Evolutionary conservation across 805 yeast species (phyloP).

Genomic region (Teunomyces cretensis): DNA sequence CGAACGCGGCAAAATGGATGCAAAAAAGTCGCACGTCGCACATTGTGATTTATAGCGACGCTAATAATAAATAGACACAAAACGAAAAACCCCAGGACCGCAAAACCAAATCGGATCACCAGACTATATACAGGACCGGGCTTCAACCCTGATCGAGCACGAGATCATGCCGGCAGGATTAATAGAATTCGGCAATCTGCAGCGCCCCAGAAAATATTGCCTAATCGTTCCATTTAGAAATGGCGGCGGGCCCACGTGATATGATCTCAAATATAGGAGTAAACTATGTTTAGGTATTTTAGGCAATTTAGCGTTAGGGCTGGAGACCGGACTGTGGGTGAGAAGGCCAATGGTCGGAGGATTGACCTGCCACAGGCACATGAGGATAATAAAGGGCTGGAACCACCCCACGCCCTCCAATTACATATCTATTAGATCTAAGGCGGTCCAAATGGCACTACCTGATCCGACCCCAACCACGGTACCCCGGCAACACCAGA

Average conservation of each 20-base stretch:
- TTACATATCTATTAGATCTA: background rate
- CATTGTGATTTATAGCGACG: background rate
- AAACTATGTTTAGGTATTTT: background rate
- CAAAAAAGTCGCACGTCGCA: background rate
- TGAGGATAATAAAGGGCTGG: no score
- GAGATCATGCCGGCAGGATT: background rate
- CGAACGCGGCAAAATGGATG: constrained; percentile 4
- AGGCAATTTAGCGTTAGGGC: background rate
- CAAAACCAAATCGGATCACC: no score
- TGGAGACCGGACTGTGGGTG: background rate
- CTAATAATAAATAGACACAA: background rate
- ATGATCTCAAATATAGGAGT: background rate
- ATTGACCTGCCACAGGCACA: no score
- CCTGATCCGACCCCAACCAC: background rate
- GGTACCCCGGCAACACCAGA: background rate
- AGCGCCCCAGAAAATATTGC: background rate
- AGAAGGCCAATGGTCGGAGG: no score
- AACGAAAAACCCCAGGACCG: background rate
- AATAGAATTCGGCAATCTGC: constrained; percentile 2
- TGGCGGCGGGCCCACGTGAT: background rate
- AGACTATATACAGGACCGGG: background rate
- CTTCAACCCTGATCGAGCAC: constrained; percentile 2
- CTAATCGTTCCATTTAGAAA: background rate
- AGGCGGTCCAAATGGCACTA: background rate
- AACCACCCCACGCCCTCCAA: no score